Evolutionary conservation across 1,284 basidiomycete genomes (phyloP), one percentile per base, ranked within the genome.

Genomic region (Ustilago shanxiensis): DNA sequence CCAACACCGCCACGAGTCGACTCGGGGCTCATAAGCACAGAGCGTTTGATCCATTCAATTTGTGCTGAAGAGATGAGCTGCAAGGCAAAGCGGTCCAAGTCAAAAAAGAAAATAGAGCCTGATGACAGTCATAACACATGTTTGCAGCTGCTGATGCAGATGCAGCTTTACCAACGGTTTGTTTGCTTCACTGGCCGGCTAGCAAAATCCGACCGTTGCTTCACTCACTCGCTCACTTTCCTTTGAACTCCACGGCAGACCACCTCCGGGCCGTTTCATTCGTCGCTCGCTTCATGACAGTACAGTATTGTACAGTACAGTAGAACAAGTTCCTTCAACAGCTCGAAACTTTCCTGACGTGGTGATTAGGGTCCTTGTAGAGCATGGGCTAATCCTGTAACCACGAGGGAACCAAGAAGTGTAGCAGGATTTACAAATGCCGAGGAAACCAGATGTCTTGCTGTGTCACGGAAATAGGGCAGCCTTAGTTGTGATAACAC

Each of bases 141-240:
- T 16, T 33, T 33, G 31, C 31, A 33, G 31, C 31, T 33, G 31
- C 31, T 6, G 31, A 5, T 6, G 31, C 44, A 14, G 39, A 11
- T 50, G 49, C 37, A 16, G 37, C 22, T 9, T 11, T 31, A 33
- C 31, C 13, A 37, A 31, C 53, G 22, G 20, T 39, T 41, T 54
- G 53, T 37, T 26, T 53, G 29, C n/a, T 33, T 33, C 24, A 1
- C 1, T 44, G 10, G 24, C 56, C 63, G 63, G 63, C 39, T 53
- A 31, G n/a, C 50, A 65, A 65, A 59, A 39, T 59, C 63, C 56
- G 55, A 65, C 28, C n/a, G n/a, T n/a, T n/a, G 24, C 47, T 49
- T 16, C 31, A 33, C 31, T 6, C 31, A 33, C 31, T 6, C 31
- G 11, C 31, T 6, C 31, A 33, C 31, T 6, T 33, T 33, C 31